These are phyloP conservation scores for Aegilops speltoides DNA, from an alignment of 176 grass and related monocot species.

Conservation along the genomic window DNA sequence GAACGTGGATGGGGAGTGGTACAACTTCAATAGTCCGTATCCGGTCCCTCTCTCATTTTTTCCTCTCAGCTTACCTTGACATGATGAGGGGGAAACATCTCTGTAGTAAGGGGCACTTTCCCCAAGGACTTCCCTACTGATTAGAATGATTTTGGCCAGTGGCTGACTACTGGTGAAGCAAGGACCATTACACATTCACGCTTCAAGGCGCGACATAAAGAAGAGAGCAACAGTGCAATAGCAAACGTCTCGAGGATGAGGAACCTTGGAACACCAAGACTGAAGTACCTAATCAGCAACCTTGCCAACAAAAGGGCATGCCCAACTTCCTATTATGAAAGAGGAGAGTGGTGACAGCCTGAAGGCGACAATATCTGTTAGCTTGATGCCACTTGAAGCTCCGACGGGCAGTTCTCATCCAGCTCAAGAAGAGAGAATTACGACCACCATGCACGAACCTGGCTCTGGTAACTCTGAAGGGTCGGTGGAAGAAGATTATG, in stretches of 20 bases:
- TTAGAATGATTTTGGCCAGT: constrained; percentile 37
- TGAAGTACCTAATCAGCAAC: no score
- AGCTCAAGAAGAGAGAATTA: background rate
- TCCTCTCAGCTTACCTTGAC: constrained; percentile 52
- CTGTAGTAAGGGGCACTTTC: constrained; percentile 48
- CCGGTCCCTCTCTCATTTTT: constrained; percentile 45
- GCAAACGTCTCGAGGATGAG: background rate
- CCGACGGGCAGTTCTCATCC: no score
- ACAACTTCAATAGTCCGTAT: constrained; percentile 3
- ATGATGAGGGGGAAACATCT: constrained; percentile 47
- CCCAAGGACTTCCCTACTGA: constrained; percentile 37
- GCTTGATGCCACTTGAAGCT: constrained; percentile 24
- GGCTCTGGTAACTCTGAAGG: background rate
- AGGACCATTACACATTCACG: constrained; percentile 36
- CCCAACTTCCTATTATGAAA: background rate
- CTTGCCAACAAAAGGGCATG: no score
- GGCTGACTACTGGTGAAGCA: constrained; percentile 41
- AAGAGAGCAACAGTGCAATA: background rate
- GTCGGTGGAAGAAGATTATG: background rate
- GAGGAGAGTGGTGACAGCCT: constrained; percentile 36
- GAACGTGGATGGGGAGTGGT: constrained; percentile 47
- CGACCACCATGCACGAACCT: background rate
- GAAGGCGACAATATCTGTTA: constrained; percentile 38
- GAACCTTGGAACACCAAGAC: no score
- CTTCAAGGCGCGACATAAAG: background rate